phyloP scores from a whole-genome alignment of 306 rosid genomes.

The Hippophae rhamnoides region DNA sequence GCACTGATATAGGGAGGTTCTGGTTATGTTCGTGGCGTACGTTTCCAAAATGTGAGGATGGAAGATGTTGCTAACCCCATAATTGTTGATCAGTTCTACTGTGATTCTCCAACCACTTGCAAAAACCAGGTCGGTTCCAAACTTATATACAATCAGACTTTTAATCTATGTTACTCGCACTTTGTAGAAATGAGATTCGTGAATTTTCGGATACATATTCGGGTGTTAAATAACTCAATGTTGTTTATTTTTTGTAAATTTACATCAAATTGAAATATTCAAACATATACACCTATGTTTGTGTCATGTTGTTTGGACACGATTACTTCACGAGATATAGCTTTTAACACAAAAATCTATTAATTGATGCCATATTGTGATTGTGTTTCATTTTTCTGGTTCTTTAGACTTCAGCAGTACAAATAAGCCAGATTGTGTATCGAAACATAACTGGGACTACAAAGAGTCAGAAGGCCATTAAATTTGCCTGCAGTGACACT shows the following conservation, averaged over 20 bases:
- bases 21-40: constrained; percentile 76
- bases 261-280: too few relatives aligned
- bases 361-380: background rate
- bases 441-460: constrained; percentile 74
- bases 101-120: constrained; percentile 78
- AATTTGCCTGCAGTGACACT: constrained; percentile 79
- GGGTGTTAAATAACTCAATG: too few relatives aligned
- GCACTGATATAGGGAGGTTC: constrained; percentile 66
- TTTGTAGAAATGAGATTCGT: too few relatives aligned
- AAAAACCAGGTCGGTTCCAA: constrained; percentile 52
- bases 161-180: background rate
- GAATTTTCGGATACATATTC: too few relatives aligned
- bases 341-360: background rate
- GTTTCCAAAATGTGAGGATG: constrained; percentile 78
- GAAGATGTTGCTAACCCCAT: constrained; percentile 81
- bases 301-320: too few relatives aligned
- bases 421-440: constrained; percentile 65
- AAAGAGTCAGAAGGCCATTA: constrained; percentile 72
- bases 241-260: too few relatives aligned
- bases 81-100: constrained; percentile 89
- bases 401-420: constrained; percentile 64
- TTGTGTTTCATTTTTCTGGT: background rate
- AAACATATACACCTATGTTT: too few relatives aligned
- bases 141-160: background rate
- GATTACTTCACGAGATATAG: too few relatives aligned